Evolutionary conservation across 441 rosid species (phyloP).

Genomic region (Aquilaria agallochum): DNA sequence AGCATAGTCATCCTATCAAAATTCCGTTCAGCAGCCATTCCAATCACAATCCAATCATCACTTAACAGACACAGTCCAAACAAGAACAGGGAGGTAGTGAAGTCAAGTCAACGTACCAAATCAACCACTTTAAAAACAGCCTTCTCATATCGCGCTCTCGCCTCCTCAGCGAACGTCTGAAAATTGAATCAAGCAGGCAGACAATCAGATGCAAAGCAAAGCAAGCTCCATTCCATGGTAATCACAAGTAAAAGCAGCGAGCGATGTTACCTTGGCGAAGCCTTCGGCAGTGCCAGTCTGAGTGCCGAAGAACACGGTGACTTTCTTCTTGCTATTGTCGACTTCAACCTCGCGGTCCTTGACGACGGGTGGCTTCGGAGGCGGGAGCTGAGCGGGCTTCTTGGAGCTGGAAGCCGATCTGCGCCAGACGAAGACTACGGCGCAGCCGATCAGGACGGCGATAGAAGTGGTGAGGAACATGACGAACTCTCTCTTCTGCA

Average conservation of each 20-base stretch:
- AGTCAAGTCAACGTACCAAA: conserved; percentile 37
- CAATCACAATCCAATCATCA: neutral
- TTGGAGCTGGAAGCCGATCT: conserved; percentile 35
- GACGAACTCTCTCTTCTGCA: conserved; percentile 59
- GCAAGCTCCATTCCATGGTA: too few species aligned
- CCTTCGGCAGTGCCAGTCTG: conserved; percentile 98
- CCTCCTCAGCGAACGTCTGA: conserved; percentile 89
- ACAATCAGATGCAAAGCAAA: too few species aligned
- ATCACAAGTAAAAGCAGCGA: too few species aligned
- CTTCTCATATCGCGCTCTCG: conserved; percentile 71
- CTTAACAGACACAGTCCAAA: neutral
- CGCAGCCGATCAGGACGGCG: conserved; percentile 76
- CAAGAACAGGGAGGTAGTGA: neutral
- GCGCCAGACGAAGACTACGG: conserved; percentile 60
- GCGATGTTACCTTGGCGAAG: conserved; percentile 62
- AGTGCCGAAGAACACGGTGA: conserved; percentile 77
- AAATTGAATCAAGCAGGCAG: neutral
- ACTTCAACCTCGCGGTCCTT: conserved; percentile 47
- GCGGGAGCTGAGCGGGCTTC: conserved; percentile 33
- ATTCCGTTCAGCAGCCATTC: neutral
- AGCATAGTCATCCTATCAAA: conserved; percentile 74
- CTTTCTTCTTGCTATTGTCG: conserved; percentile 65
- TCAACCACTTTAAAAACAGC: conserved; percentile 66
- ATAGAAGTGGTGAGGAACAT: conserved; percentile 66
- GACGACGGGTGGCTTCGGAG: conserved; percentile 47